phyloP scores from a whole-genome alignment of 1,139 yeast genomes.

The Diutina mesorugosa region DNA sequence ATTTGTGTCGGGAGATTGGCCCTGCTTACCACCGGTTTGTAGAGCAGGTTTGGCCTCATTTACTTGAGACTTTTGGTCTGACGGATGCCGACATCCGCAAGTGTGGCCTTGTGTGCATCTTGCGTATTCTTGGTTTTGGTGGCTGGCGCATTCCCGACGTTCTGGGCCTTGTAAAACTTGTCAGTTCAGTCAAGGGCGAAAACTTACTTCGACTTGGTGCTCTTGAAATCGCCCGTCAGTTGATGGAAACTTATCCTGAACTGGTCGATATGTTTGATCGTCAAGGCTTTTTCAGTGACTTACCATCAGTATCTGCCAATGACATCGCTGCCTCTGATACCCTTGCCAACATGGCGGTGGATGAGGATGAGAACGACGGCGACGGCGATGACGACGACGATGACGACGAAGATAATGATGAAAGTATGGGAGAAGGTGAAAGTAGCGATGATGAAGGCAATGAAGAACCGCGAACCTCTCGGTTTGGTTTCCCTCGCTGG shows the following conservation, averaged over 20 bases:
- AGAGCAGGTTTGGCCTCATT: constrained; percentile 39
- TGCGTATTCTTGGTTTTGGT: background rate
- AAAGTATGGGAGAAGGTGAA: background rate
- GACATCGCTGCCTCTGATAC: background rate
- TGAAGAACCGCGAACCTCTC: background rate
- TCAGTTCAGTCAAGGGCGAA: background rate
- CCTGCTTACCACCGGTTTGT: constrained; percentile 25
- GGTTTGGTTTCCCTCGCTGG: background rate
- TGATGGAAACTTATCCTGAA: background rate
- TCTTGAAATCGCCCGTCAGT: background rate
- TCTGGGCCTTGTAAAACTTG: background rate
- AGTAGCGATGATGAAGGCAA: background rate
- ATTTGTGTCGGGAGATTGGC: background rate
- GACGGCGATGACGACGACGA: constrained; percentile 1
- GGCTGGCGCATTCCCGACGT: background rate
- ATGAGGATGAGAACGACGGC: background rate
- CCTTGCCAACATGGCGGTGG: background rate
- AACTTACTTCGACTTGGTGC: background rate
- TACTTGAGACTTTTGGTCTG: constrained; percentile 43
- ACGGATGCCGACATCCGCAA: background rate
- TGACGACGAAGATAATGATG: background rate
- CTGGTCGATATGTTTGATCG: background rate
- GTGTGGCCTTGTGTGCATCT: background rate
- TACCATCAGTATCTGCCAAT: background rate
- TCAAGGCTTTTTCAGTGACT: background rate